These are phyloP conservation scores for Alternaria brassicicola DNA, from an alignment of 2,329 filamentous ascomycete species.

Conservation along the genomic window DNA sequence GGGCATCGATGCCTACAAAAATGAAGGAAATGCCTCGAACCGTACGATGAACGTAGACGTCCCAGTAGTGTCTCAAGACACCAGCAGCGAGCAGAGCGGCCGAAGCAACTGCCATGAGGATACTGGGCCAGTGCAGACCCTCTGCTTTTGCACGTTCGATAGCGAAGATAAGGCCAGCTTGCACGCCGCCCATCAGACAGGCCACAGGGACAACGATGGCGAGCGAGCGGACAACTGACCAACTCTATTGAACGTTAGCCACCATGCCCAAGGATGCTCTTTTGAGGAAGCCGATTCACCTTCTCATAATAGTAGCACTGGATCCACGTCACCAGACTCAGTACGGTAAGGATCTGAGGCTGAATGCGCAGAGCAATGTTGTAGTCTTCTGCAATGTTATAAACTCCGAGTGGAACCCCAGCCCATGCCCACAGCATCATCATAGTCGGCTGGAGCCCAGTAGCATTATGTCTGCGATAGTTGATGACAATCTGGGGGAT, in stretches of 20 bases:
- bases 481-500: slow-evolving; percentile 74
- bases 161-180: slow-evolving; percentile 65
- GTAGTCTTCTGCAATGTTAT: slow-evolving; percentile 62
- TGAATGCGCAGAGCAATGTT: slow-evolving; percentile 62
- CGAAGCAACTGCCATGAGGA: slow-evolving; percentile 69
- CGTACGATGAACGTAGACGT: slow-evolving; percentile 69
- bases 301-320: slow-evolving; percentile 63
- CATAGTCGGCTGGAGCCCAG: slow-evolving; percentile 70
- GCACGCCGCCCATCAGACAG: slow-evolving; percentile 63
- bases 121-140: slow-evolving; percentile 65
- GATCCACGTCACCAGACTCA: slow-evolving; percentile 61
- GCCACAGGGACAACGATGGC: slow-evolving; percentile 60
- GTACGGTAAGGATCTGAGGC: slow-evolving; percentile 60
- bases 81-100: slow-evolving; percentile 68
- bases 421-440: slow-evolving; percentile 75
- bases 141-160: slow-evolving; percentile 53
- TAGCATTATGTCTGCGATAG: slow-evolving; percentile 68
- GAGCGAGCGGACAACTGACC: slow-evolving; percentile 58
- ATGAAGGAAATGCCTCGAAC: slow-evolving; percentile 74
- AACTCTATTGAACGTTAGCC: slow-evolving; percentile 51
- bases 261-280: no score
- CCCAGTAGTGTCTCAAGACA: slow-evolving; percentile 71
- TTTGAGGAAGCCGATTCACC: slow-evolving; percentile 13
- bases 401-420: slow-evolving; percentile 69
- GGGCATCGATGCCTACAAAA: slow-evolving; percentile 72